Conservation (phyloP, 2,329 filamentous ascomycete species). For the Pseudocercospora pini-densiflorae region DNA sequence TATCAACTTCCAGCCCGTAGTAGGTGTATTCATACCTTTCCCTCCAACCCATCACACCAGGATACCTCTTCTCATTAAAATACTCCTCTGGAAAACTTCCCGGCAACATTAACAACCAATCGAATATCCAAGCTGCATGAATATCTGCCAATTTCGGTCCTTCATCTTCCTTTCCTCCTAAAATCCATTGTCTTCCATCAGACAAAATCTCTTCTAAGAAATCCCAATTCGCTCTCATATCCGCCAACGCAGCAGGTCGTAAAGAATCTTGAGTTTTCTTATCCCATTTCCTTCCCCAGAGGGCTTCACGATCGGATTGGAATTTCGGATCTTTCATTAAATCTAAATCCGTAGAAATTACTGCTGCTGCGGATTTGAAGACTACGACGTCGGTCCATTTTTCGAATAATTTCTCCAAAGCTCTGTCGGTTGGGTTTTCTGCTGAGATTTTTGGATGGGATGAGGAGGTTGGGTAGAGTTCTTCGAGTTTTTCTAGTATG, state of each 20-base stretch:
- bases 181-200: constrained; percentile 24
- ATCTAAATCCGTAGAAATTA: constrained; percentile 63
- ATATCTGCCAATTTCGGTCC: constrained; percentile 25
- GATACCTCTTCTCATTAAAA: constrained; percentile 21
- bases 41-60: constrained; percentile 24
- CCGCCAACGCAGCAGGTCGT: constrained; percentile 20
- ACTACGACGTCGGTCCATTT: constrained; percentile 54
- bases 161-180: constrained; percentile 9
- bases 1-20: neutral
- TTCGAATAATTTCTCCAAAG: constrained; percentile 62
- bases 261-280: constrained; percentile 11
- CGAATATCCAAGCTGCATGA: constrained; percentile 29
- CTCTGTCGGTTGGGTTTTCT: constrained; percentile 52
- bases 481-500: constrained; percentile 68
- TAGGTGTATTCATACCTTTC: too few relatives aligned
- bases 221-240: constrained; percentile 22
- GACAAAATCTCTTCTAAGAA: constrained; percentile 23
- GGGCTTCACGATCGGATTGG: constrained; percentile 59
- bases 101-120: constrained; percentile 27
- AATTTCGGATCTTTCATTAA: constrained; percentile 63
- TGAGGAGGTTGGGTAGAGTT: constrained; percentile 50
- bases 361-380: constrained; percentile 57
- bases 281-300: constrained; percentile 42
- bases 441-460: constrained; percentile 39
- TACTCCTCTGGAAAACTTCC: constrained; percentile 24